phyloP scores from a whole-genome alignment of 768 basidiomycete species.

The Auriscalpium orientale region DNA sequence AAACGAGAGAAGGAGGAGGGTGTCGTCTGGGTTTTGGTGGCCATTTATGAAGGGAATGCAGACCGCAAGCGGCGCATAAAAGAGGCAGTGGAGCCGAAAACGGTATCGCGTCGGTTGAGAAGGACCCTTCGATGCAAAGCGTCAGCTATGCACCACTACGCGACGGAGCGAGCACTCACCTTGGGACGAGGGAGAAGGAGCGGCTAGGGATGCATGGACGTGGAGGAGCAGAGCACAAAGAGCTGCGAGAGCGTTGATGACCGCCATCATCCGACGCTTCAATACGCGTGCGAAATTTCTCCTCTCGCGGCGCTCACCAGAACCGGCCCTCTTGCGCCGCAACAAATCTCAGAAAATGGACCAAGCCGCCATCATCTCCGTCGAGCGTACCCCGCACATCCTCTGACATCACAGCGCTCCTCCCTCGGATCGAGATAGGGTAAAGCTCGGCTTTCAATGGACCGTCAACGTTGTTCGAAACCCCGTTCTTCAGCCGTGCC shows the following conservation, averaged over 20 bases:
- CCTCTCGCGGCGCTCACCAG: no score
- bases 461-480: no score
- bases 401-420: no score
- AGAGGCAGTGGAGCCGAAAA: background rate
- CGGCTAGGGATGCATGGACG: background rate
- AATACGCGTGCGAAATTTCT: no score
- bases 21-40: slow-evolving; percentile 23
- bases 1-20: slow-evolving; percentile 31
- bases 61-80: background rate
- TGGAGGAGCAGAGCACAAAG: background rate
- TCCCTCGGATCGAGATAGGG: no score
- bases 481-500: no score
- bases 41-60: slow-evolving; percentile 19
- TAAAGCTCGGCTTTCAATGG: no score
- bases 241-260: background rate
- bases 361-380: no score
- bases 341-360: no score
- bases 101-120: background rate
- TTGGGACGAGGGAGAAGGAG: background rate
- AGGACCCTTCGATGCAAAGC: background rate
- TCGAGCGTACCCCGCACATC: no score
- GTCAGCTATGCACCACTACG: background rate
- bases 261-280: no score
- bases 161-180: background rate
- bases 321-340: no score